phyloP scores from a whole-genome alignment of 345 rosid species.

The Erodium maritimum region DNA sequence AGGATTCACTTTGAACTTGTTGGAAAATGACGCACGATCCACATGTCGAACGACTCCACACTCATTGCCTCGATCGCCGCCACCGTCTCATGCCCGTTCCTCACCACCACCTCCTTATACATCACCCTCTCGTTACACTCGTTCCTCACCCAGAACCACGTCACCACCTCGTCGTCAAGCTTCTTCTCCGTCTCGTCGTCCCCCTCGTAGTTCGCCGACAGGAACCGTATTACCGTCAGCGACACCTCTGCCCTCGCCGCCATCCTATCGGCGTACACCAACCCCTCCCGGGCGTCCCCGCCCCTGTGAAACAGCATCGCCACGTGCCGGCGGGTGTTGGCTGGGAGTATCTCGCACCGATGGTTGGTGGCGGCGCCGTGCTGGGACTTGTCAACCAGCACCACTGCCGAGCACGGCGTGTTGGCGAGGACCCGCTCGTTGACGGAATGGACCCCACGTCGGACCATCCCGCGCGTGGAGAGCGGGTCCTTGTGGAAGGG shows the following conservation, averaged over 20 bases:
- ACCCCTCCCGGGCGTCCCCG: slow-evolving; percentile 64
- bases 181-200: slow-evolving; percentile 60
- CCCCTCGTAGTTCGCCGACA: slow-evolving; percentile 35
- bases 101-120: slow-evolving; percentile 55
- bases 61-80: slow-evolving; percentile 51
- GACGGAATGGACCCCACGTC: slow-evolving; percentile 16
- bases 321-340: slow-evolving; percentile 11
- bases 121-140: slow-evolving; percentile 39
- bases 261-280: slow-evolving; percentile 49
- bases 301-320: slow-evolving; percentile 61
- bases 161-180: slow-evolving; percentile 60
- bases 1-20: too few relatives aligned
- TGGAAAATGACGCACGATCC: too few relatives aligned
- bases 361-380: background rate
- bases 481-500: slow-evolving; percentile 36
- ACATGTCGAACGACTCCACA: slow-evolving; percentile 34
- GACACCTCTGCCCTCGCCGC: slow-evolving; percentile 27
- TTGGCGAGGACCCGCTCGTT: slow-evolving; percentile 32
- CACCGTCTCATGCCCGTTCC: slow-evolving; percentile 51
- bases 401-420: slow-evolving; percentile 72
- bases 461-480: slow-evolving; percentile 16
- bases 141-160: slow-evolving; percentile 69
- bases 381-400: slow-evolving; percentile 32
- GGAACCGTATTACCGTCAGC: slow-evolving; percentile 42
- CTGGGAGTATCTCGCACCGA: background rate